Evolutionary conservation across 805 yeast genomes (phyloP).

Genomic region (Phaffomyces opuntiae): DNA sequence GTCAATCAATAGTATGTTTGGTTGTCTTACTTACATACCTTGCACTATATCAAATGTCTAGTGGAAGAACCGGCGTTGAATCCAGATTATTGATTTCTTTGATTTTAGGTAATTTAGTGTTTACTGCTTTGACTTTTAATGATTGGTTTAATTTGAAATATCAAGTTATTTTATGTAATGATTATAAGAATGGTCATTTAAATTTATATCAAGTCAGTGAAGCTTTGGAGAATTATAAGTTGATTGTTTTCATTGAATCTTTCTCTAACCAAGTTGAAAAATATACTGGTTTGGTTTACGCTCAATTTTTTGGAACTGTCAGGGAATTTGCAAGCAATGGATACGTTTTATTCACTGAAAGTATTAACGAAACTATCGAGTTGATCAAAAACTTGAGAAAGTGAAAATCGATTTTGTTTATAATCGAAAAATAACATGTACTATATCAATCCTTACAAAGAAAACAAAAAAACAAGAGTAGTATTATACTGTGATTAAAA

Average conservation of each 20-base stretch:
- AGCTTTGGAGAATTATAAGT: constrained; percentile 15
- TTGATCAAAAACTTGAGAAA: constrained; percentile 1
- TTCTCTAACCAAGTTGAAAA: not conserved
- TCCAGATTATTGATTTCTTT: constrained; percentile 17
- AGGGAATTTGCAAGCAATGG: constrained; percentile 2
- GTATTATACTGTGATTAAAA: too few relatives aligned
- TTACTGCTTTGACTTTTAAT: constrained; percentile 12
- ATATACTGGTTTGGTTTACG: constrained; percentile 13
- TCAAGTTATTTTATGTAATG: constrained; percentile 21
- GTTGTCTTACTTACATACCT: constrained; percentile 10
- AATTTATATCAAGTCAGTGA: constrained; percentile 20
- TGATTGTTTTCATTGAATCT: constrained; percentile 5
- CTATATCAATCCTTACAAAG: too few relatives aligned
- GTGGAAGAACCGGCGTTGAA: constrained; percentile 15
- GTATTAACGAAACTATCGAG: constrained; percentile 3
- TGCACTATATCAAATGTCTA: constrained; percentile 4
- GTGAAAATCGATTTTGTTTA: not conserved
- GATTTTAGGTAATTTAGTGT: constrained; percentile 15
- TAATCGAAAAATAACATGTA: not conserved
- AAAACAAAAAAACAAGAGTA: too few relatives aligned
- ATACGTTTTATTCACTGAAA: too few relatives aligned
- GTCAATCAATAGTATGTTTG: constrained; percentile 15
- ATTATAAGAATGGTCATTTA: constrained; percentile 21
- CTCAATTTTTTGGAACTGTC: constrained; percentile 12
- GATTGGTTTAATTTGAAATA: constrained; percentile 22